phyloP scores from a whole-genome alignment of 202 grass and related monocot species.

The Carex arenaria region DNA sequence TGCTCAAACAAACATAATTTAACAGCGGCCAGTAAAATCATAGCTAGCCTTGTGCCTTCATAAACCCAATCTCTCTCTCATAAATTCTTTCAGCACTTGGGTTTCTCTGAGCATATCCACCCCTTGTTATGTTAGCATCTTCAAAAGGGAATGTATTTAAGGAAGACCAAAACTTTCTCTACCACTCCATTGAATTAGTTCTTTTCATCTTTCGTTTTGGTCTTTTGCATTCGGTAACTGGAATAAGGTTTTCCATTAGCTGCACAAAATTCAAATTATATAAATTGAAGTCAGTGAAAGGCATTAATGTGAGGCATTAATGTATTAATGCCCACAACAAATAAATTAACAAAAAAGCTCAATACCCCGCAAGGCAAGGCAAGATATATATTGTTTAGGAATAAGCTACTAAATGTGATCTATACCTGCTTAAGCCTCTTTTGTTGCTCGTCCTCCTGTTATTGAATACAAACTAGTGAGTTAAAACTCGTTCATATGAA shows the following conservation, averaged over 20 bases:
- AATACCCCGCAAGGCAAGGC: not conserved
- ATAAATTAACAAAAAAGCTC: not conserved
- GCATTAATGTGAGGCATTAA: not conserved
- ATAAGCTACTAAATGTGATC: not conserved
- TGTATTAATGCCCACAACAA: not conserved
- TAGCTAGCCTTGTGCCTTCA: no score
- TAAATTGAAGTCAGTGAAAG: not conserved
- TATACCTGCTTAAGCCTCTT: constrained; percentile 70
- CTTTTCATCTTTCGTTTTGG: constrained; percentile 41
- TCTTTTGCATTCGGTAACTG: constrained; percentile 51
- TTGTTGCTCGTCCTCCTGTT: constrained; percentile 65
- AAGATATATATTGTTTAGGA: not conserved
- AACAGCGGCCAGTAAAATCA: no score
- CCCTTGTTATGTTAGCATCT: not conserved
- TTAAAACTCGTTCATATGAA: not conserved
- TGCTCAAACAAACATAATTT: not conserved
- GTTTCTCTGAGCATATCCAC: not conserved
- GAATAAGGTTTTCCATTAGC: constrained; percentile 61
- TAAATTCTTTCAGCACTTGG: not conserved
- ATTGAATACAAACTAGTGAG: constrained; percentile 7
- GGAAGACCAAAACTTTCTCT: constrained; percentile 13
- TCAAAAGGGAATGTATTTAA: not conserved
- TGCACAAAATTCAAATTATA: constrained; percentile 36
- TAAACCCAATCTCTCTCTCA: not conserved
- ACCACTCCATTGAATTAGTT: constrained; percentile 78